Evolutionary conservation across 495 filamentous ascomycete genomes (phyloP), one percentile per base, ranked within the genome.

Genomic region (Sordaria brevicollis): DNA sequence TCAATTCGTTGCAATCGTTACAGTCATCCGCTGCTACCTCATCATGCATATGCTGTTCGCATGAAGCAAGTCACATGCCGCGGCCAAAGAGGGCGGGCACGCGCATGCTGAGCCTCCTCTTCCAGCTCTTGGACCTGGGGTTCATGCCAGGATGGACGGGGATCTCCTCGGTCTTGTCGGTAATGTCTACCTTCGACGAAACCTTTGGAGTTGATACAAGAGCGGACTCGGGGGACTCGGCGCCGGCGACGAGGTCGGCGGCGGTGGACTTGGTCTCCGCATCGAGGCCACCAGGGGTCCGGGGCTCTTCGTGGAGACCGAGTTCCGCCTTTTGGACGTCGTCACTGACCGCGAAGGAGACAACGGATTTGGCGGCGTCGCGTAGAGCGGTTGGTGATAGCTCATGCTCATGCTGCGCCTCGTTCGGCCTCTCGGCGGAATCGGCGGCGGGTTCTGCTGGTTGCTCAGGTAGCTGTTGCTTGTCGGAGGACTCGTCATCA

Each of bases 41-140:
- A 7, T 57, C 25, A 57, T 62, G 49, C 25, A 17, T 7, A n/a
- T n/a, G n/a, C n/a, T n/a, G n/a, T n/a, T n/a, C 1, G 49, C 11
- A 62, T 15, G 49, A 62, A 57, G 68, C 41, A 68, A 76, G 74
- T 78, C 77, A 78, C 71, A 73, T 77, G 68, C 75, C 74, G 15
- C 73, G 74, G 19, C 77, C 75, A 66, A 76, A 75, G 70, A 78
- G 74, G 29, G 67, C 75, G 15, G 76, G 77, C 39, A 75, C 74
- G 19, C 73, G 69, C 54, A 78, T 68, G 70, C 49, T 62, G 2
- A 77, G 71, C 11, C 73, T 70, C 68, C 71, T 73, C 70, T 75
- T 75, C 77, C 77, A 78, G 67, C 74, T 75, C 66, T 71, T 70
- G 70, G 71, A 71, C 71, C 72, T 68, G 70, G 66, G 68, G 66